Conservation (phyloP, 225 moss, liverwort and hornwort species). For the Physcomitrellopsis africana region DNA sequence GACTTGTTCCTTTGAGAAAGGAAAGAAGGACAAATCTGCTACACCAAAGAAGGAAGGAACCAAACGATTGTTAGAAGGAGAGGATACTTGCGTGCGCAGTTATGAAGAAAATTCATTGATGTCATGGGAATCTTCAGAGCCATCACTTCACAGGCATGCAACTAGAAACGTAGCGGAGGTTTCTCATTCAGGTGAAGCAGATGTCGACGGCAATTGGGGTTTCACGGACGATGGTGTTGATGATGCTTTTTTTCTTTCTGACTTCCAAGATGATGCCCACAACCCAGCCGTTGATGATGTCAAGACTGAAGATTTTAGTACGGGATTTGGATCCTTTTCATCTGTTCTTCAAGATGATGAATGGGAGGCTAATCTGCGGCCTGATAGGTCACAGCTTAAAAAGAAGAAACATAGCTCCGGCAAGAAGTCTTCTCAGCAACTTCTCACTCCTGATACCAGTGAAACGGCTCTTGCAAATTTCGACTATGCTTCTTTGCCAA, state of each 20-base stretch:
- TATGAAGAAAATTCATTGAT: constrained; percentile 51
- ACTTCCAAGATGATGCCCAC: constrained; percentile 56
- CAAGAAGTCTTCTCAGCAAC: constrained; percentile 54
- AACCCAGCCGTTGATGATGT: constrained; percentile 36
- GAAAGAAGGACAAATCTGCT: constrained; percentile 38
- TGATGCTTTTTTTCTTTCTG: constrained; percentile 65
- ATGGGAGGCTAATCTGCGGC: constrained; percentile 51
- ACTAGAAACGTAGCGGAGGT: constrained; percentile 44
- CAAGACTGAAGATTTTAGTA: constrained; percentile 40
- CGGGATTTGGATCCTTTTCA: constrained; percentile 52
- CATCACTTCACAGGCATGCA: constrained; percentile 29
- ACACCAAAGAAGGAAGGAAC: constrained; percentile 45
- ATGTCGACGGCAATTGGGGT: constrained; percentile 34
- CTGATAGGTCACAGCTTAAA: constrained; percentile 49
- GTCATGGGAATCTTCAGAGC: constrained; percentile 40
- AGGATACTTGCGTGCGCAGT: constrained; percentile 23
- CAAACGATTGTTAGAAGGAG: constrained; percentile 31
- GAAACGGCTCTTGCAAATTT: constrained; percentile 61
- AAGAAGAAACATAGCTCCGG: constrained; percentile 54
- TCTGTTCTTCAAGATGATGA: constrained; percentile 63
- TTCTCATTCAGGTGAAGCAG: constrained; percentile 31
- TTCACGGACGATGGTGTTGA: constrained; percentile 50
- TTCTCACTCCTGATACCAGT: constrained; percentile 45
- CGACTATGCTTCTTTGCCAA: constrained; percentile 67
- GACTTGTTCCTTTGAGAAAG: constrained; percentile 34